phyloP scores from a whole-genome alignment of 2,329 filamentous ascomycete genomes.

The Penicillium sp. region DNA sequence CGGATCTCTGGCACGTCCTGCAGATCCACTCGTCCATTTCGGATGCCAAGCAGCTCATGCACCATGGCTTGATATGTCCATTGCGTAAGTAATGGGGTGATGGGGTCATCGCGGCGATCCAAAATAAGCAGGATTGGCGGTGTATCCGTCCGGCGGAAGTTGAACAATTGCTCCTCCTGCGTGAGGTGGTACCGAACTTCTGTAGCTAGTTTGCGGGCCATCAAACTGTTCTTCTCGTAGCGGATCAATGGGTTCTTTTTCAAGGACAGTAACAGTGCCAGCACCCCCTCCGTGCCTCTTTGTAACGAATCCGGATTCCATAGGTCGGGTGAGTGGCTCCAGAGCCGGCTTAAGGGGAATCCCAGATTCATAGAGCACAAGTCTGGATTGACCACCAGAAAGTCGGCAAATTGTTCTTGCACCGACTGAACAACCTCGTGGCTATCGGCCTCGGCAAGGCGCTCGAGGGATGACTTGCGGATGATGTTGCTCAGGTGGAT shows the following conservation, averaged over 20 bases:
- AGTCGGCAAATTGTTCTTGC: conserved; percentile 96
- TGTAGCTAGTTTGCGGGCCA: conserved; percentile 89
- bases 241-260: conserved; percentile 97
- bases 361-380: conserved; percentile 78
- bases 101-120: conserved; percentile 89
- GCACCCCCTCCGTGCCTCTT: conserved; percentile 79
- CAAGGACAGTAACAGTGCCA: conserved; percentile 79
- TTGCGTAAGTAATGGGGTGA: conserved; percentile 90
- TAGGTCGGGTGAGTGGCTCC: conserved; percentile 76
- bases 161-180: conserved; percentile 94
- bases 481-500: conserved; percentile 97
- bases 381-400: conserved; percentile 91
- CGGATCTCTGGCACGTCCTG: conserved; percentile 79
- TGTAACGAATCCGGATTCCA: conserved; percentile 92
- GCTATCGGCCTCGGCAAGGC: conserved; percentile 92
- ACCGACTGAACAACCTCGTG: conserved; percentile 94
- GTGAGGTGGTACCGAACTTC: conserved; percentile 91
- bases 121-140: conserved; percentile 88
- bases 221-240: conserved; percentile 84
- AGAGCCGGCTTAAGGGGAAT: conserved; percentile 73
- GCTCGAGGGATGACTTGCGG: conserved; percentile 92
- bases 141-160: conserved; percentile 92
- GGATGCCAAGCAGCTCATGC: conserved; percentile 89
- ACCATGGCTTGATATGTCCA: conserved; percentile 99
- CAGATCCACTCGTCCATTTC: conserved; percentile 91